These are phyloP conservation scores for Nigrospora oryzae DNA, from an alignment of 2,329 filamentous ascomycete genomes.

Conservation along the genomic window DNA sequence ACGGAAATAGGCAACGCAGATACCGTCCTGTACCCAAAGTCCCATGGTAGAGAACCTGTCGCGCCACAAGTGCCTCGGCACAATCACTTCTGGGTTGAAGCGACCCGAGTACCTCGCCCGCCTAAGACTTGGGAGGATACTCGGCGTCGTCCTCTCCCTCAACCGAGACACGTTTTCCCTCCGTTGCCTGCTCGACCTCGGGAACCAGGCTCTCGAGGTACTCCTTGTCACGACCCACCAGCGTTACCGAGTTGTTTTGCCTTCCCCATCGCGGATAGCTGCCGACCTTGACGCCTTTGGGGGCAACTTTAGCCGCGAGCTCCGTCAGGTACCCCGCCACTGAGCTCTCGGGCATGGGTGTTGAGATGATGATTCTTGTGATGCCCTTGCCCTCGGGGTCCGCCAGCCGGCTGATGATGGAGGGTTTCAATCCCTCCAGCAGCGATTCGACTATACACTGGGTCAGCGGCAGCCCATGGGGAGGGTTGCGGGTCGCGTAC, in stretches of 20 bases:
- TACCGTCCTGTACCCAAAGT: too few relatives aligned
- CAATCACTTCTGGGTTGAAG: too few relatives aligned
- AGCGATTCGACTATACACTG: constrained; percentile 54
- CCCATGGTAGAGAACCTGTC: too few relatives aligned
- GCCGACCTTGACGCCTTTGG: constrained; percentile 81
- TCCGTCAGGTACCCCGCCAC: constrained; percentile 78
- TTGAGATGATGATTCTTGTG: constrained; percentile 73
- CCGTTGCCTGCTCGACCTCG: constrained; percentile 69
- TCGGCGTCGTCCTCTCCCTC: constrained; percentile 63
- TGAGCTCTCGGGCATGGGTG: constrained; percentile 77
- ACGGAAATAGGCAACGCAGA: too few relatives aligned
- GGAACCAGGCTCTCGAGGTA: constrained; percentile 71
- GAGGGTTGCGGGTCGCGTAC: constrained; percentile 25
- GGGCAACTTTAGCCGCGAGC: constrained; percentile 63
- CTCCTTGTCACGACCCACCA: constrained; percentile 69
- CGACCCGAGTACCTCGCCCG: too few relatives aligned
- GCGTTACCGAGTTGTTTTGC: constrained; percentile 78
- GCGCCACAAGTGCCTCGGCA: too few relatives aligned
- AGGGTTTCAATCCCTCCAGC: constrained; percentile 67
- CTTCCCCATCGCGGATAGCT: constrained; percentile 93
- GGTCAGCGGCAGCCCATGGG: neutral
- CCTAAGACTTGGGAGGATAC: too few relatives aligned
- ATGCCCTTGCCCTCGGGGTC: constrained; percentile 80
- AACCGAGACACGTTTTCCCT: constrained; percentile 58
- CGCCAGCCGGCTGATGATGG: constrained; percentile 58